phyloP scores from a whole-genome alignment of 1,139 yeast species.

The Geotrichum bryndzae region DNA sequence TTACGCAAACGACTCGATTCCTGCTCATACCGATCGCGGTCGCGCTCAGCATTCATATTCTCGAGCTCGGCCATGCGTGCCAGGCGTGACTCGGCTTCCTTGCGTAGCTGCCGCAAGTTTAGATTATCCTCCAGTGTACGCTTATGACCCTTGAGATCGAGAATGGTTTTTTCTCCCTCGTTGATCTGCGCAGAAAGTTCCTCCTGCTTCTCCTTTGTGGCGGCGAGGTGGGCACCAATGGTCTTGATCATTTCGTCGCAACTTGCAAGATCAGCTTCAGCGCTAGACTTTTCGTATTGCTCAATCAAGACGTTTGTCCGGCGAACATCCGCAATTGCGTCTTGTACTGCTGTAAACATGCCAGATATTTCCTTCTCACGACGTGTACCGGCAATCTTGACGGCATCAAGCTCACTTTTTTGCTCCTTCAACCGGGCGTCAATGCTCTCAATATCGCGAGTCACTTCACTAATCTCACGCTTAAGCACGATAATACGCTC shows the following conservation, averaged over 20 bases:
- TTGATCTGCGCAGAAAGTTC: slow-evolving; percentile 21
- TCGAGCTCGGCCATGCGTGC: slow-evolving; percentile 42
- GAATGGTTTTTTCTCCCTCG: slow-evolving; percentile 37
- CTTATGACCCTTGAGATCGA: slow-evolving; percentile 48
- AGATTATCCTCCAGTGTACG: slow-evolving; percentile 52
- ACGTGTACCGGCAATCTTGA: slow-evolving; percentile 19
- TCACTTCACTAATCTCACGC: slow-evolving; percentile 13
- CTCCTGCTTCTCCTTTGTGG: slow-evolving; percentile 22
- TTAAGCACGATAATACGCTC: slow-evolving; percentile 21
- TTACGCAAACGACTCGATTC: slow-evolving; percentile 52
- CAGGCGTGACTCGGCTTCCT: slow-evolving; percentile 29
- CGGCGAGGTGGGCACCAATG: slow-evolving; percentile 8
- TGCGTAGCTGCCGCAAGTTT: slow-evolving; percentile 43
- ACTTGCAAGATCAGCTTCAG: slow-evolving; percentile 15
- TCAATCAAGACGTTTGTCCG: slow-evolving; percentile 15
- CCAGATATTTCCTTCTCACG: slow-evolving; percentile 19
- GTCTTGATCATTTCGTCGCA: slow-evolving; percentile 19
- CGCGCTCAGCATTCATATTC: slow-evolving; percentile 56
- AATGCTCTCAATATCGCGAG: slow-evolving; percentile 16
- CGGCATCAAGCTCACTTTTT: slow-evolving; percentile 16
- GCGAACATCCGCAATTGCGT: slow-evolving; percentile 18
- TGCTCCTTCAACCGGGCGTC: slow-evolving; percentile 18
- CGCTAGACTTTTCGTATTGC: slow-evolving; percentile 17
- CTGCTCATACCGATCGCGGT: slow-evolving; percentile 57
- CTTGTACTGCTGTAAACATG: slow-evolving; percentile 16